Base-by-base conservation (phyloP, 345 rosid species). In the Brassica cretica region DNA sequence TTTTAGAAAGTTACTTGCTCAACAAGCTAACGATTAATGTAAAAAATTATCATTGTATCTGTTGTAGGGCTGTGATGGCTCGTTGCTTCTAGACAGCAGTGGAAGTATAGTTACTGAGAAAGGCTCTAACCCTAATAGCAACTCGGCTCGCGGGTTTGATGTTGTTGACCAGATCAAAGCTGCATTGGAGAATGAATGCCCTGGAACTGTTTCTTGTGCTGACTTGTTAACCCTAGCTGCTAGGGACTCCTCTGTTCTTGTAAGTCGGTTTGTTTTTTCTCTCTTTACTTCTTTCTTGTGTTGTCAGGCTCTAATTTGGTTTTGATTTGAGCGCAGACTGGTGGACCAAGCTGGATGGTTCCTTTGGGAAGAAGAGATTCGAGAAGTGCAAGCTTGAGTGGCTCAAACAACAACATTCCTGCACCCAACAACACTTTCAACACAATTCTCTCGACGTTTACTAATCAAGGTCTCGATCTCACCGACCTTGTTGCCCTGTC, bases 361-460 rank as follows among this genome's bases (percentile, higher is more conserved):
- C 98, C 96, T 73, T 25, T 94, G 25, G 97, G 98, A 82, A 89
- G 98, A 78, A 90, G 87, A 78, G 98, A 93, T 60, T 85, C 93
- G 0, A 85, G 6, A 69, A 83, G 85, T 19, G 95, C 97, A 64
- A 91, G 97, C 87, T 59, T 89, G 80, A 86, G 91, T 72, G 90
- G 89, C 29, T 88, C 97, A 15, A 93, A 93, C 85, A 88, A 86
- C 80, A 81, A 90, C 70, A 90, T 88, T 72, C 98, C 91, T 66
- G 89, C 88, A 69, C 96, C 85, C 10, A 85, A 80, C 86, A 87
- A 81, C 84, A 86, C 83, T 65, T 93, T 84, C 80, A 82, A 80
- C 68, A 87, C 86, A 66, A 88, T 92, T 67, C 86, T 90, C 66
- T 68, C 85, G 29, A 85, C 84, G 74, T 94, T 94, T 84, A 81